Conservation (phyloP, 257 asterid genomes). For the Knoxia roxburghii region DNA sequence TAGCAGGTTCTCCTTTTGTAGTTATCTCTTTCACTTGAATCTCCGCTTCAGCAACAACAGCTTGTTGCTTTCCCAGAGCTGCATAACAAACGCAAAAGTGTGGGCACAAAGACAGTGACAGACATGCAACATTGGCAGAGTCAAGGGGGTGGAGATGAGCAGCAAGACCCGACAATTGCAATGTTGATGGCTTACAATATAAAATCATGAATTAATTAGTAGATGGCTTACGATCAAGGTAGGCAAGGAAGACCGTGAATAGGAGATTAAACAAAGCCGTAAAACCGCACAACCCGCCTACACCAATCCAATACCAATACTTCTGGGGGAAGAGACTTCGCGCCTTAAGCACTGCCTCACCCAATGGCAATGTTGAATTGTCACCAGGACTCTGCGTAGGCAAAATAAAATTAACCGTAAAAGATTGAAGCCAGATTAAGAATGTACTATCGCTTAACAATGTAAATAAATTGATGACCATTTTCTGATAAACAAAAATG, state of each 20-base stretch:
- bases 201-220: constrained; percentile 11
- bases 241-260: constrained; percentile 66
- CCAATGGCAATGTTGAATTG: constrained; percentile 54
- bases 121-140: too few species aligned
- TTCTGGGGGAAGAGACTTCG: constrained; percentile 76
- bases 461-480: neutral
- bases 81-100: constrained; percentile 6
- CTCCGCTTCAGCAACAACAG: constrained; percentile 68
- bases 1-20: constrained; percentile 59
- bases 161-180: too few species aligned
- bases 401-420: constrained; percentile 10
- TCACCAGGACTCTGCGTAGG: constrained; percentile 52
- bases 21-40: constrained; percentile 52
- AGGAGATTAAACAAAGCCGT: constrained; percentile 71
- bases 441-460: neutral
- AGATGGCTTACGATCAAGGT: constrained; percentile 68
- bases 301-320: constrained; percentile 97
- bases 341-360: constrained; percentile 73
- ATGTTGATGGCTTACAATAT: constrained; percentile 11
- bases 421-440: neutral
- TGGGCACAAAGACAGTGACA: neutral
- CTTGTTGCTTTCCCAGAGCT: constrained; percentile 87
- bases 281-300: constrained; percentile 82
- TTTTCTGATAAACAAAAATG: neutral
- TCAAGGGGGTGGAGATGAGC: too few species aligned